Conservation (phyloP, 371 early-diverging fungal genomes). For the Apophysomyces variabilis region DNA sequence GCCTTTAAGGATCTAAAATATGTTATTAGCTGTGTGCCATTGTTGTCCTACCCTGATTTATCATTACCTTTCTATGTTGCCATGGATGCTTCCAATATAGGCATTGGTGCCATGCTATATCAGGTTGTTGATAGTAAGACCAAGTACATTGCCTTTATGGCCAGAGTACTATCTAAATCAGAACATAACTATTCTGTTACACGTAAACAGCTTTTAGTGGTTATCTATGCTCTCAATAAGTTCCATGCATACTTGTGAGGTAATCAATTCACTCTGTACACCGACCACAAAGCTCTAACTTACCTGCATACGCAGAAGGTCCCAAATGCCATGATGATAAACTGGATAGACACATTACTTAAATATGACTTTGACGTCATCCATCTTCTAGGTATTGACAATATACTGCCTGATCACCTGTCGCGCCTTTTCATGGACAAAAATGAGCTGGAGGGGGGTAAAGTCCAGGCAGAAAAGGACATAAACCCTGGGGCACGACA, state of each 20-base stretch:
- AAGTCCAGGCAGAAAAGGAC: too few relatives aligned
- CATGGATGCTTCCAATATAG: slow-evolving; percentile 41
- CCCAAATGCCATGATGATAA: slow-evolving; percentile 28
- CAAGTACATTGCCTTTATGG: slow-evolving; percentile 21
- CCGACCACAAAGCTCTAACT: slow-evolving; percentile 27
- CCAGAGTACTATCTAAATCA: neutral
- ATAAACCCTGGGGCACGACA: too few relatives aligned
- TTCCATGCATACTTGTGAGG: slow-evolving; percentile 43
- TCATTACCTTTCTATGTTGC: slow-evolving; percentile 27
- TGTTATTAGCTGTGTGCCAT: neutral
- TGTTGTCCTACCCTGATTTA: slow-evolving; percentile 22
- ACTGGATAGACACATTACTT: slow-evolving; percentile 30
- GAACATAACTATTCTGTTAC: slow-evolving; percentile 13
- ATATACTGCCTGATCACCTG: slow-evolving; percentile 5
- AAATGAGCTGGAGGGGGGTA: too few relatives aligned
- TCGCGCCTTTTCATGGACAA: too few relatives aligned
- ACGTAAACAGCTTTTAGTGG: neutral
- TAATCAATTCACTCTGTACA: slow-evolving; percentile 21
- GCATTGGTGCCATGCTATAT: slow-evolving; percentile 35
- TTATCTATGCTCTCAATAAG: slow-evolving; percentile 16
- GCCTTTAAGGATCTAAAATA: neutral
- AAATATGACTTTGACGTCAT: slow-evolving; percentile 30
- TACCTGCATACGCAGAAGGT: slow-evolving; percentile 29
- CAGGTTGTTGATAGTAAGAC: slow-evolving; percentile 13
- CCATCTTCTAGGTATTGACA: slow-evolving; percentile 24